Evolutionary conservation across 2,329 filamentous ascomycete genomes (phyloP).

Genomic region (Rhinocladiella mackenziei): DNA sequence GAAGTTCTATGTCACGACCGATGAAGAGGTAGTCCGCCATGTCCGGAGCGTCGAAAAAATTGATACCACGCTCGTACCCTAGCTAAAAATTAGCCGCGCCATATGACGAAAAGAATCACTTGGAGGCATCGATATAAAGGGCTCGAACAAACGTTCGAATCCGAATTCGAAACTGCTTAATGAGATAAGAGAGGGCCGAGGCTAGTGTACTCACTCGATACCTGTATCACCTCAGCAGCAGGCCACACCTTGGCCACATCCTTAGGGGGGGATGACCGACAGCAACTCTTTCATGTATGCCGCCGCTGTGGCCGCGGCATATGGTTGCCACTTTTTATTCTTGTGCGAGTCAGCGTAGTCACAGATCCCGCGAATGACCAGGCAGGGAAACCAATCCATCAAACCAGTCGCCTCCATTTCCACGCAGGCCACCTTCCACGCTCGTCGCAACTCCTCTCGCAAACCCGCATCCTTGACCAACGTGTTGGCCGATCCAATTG

Average conservation of each 20-base stretch:
- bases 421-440: background rate
- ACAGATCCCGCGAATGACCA: slow-evolving; percentile 1
- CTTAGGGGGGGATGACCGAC: background rate
- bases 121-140: background rate
- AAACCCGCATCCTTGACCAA: background rate
- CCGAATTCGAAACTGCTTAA: no score
- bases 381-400: background rate
- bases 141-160: background rate
- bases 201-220: background rate
- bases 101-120: background rate
- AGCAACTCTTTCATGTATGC: slow-evolving; percentile 3
- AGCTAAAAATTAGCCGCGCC: background rate
- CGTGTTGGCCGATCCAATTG: background rate
- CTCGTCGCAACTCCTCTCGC: background rate
- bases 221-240: background rate
- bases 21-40: background rate
- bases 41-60: background rate
- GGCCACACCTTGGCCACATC: background rate
- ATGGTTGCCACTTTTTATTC: slow-evolving; percentile 13
- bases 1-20: background rate
- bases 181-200: background rate
- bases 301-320: slow-evolving; percentile 8
- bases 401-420: slow-evolving; percentile 1
- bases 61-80: background rate
- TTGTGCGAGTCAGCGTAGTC: slow-evolving; percentile 17